These are phyloP conservation scores for Acanthamoeba sp. DNA, from an alignment of 208 protist species.

Conservation along the genomic window DNA sequence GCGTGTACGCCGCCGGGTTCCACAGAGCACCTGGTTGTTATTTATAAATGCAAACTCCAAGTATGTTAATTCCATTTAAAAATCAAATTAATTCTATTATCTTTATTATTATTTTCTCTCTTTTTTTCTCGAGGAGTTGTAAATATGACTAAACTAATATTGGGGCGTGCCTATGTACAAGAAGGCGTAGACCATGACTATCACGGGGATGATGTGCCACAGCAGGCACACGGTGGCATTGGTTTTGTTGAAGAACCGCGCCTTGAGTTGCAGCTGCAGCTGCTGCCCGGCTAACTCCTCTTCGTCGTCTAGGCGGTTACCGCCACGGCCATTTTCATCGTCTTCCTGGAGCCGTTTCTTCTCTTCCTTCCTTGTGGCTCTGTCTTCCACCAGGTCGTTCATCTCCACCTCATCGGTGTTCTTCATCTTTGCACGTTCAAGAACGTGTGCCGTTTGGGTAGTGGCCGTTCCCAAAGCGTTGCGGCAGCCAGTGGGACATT, in stretches of 20 bases:
- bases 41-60: no score
- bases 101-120: no score
- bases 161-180: conserved; percentile 20
- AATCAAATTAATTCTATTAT: no score
- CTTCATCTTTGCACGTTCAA: background rate
- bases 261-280: background rate
- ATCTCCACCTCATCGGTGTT: background rate
- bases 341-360: background rate
- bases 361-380: background rate
- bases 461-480: no score
- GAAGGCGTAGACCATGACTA: conserved; percentile 47
- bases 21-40: conserved; percentile 24
- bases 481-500: no score
- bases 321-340: no score
- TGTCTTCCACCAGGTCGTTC: background rate
- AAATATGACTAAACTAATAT: background rate
- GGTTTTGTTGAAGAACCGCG: conserved; percentile 30
- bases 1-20: background rate
- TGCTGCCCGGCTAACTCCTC: background rate
- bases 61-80: no score
- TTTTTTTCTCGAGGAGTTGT: no score
- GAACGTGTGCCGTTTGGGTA: no score
- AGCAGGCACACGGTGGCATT: conserved; percentile 19
- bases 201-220: background rate
- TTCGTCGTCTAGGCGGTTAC: background rate